Percentiles rank a stretch among this genome's conserved stretches.
These are phyloP conservation scores for Zoysia matrella DNA, from an alignment of 202 grass and related monocot species.

Conservation along the genomic window DNA sequence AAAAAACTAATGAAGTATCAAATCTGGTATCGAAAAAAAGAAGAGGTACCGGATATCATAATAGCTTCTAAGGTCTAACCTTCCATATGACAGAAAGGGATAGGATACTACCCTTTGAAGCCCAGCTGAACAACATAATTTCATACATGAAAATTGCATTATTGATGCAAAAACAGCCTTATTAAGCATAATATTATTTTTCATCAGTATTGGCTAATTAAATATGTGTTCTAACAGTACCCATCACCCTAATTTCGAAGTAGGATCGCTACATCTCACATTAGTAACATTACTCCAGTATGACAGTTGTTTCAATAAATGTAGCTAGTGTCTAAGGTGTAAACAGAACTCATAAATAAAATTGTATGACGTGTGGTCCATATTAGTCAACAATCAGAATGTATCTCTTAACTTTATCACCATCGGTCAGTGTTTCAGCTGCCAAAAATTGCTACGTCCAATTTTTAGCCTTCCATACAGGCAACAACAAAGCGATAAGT, in stretches of 20 bases:
- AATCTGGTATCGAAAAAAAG: no score
- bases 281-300: background rate
- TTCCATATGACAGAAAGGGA: background rate
- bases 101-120: background rate
- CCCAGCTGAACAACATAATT: background rate
- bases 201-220: no score
- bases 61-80: background rate
- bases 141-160: background rate
- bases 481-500: background rate
- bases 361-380: background rate
- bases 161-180: background rate
- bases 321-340: background rate
- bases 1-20: no score
- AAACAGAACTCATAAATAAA: background rate
- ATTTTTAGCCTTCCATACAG: slow-evolving; percentile 17
- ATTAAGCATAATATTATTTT: no score
- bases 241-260: background rate
- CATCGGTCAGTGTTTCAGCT: background rate
- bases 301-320: background rate
- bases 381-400: background rate
- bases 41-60: no score
- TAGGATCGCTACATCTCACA: background rate
- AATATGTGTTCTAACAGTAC: background rate
- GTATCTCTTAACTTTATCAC: background rate
- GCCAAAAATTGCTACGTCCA: slow-evolving; percentile 9